Base-by-base conservation (phyloP, 2,329 filamentous ascomycete species). In the Thermoascus crustaceus region DNA sequence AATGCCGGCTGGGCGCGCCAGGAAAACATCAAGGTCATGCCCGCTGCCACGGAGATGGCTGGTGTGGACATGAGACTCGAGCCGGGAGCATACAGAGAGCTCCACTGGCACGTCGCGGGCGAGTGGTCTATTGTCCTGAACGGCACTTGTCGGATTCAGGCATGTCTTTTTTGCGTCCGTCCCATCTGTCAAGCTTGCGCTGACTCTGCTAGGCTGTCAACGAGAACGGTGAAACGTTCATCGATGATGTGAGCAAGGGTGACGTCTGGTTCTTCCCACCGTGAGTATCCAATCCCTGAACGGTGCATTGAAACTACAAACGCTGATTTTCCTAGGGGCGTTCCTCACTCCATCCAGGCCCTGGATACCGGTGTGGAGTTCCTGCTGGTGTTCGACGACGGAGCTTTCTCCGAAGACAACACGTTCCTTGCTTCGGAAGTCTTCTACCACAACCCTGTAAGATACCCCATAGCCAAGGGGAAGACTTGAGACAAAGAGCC, bases 241-340 rank as follows among this genome's bases (percentile, higher is more conserved):
- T 87, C 41, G 83, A 86, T 45, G 83, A 88, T 50, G 61, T 88
- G 14, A 72, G 77, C 50, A 79, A 82, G 50, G 84, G 84, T 4
- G 84, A 88, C 49, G 58, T 88, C 5, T 88, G 82, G 82, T 88
- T 85, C 50, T 88, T 88, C 61, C 83, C 83, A 14, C 76, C 78
- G 57, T 60, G 18, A 37, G 51, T 41, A n/a, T 27, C 17, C 4
- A n/a, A n/a, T n/a, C 7, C n/a, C 3, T n/a, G 19, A n/a, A 10
- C 16, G 10, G 21, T n/a, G 21, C 2, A 18, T 3, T 27, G 16
- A 4, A 22, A 21, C 21, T 36, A n/a, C n/a, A 1, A 30, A 5
- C 13, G 22, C 20, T 37, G 14, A 44, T 9, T 14, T 22, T 7
- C 7, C 10, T 20, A 60, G 57, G 7, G 83, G 83, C 5, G 73